Evolutionary conservation across 129 eudicot genomes (phyloP), one percentile per base, ranked within the genome.

Genomic region (Saussurea involucrata): DNA sequence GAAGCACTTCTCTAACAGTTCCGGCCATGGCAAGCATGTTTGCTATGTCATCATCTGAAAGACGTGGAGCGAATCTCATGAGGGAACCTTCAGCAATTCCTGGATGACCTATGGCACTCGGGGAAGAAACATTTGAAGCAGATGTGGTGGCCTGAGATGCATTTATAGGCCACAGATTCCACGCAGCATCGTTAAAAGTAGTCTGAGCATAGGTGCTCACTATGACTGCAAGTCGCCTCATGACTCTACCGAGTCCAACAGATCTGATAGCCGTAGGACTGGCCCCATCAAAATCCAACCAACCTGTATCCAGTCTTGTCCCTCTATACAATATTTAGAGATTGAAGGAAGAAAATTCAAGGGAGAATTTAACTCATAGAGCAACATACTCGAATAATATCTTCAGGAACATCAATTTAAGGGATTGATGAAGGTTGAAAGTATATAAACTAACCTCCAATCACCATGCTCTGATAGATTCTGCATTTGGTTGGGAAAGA

Each of bases 1-100:
- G 96, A 37, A 90, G 85, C 84, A 90, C 96, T 74, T 90, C 96
- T 58, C 90, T 49, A 29, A 90, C 92, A 13, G 96, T 87, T 77
- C 87, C 92, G 11, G 88, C 92, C 96, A 90, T 90, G 82, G 88
- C 84, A 61, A 87, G 89, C 71, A 90, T 78, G 69, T 79, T 85
- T 22, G 89, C 83, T 66, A 90, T 40, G 87, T 68, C 75, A 65
- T 81, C 86, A 78, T 78, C 84, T 18, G 81, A 77, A 67, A 80
- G 71, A 68, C 53, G 83, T 12, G 92, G 58, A 44, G 85, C 9
- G 22, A 88, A 63, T 76, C 96, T 81, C 34, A 72, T 15, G 69
- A 69, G 90, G 73, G 77, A 34, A 61, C 87, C 85, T 75, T 60
- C 77, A 40, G 49, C 49, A 10, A 40, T 10, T 40, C 49, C 75